Conservation (phyloP, 2,329 filamentous ascomycete species). For the Phialophora chinensis region DNA sequence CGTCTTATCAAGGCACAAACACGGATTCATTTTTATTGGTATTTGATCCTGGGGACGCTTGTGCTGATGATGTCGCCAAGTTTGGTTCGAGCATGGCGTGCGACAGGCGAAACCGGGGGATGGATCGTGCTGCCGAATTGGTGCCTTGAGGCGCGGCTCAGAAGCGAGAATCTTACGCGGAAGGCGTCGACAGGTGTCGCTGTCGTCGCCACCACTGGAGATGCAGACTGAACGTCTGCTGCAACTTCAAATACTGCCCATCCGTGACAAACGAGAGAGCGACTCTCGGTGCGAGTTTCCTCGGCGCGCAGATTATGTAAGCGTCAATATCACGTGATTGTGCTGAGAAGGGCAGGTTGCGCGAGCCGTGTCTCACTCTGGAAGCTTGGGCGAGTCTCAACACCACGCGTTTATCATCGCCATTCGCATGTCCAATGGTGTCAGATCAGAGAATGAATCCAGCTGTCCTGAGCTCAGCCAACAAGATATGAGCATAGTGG, state of each 20-base stretch:
- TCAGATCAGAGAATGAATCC: background rate
- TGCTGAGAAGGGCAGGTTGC: background rate
- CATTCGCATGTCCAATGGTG: constrained; percentile 4
- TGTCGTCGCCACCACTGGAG: background rate
- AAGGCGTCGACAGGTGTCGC: background rate
- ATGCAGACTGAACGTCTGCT: background rate
- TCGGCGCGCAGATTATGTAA: background rate
- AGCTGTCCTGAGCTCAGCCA: background rate
- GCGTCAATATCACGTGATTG: constrained; percentile 7
- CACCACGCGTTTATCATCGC: background rate
- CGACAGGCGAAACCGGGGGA: background rate
- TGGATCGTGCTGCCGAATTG: background rate
- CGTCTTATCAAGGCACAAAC: background rate
- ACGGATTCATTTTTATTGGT: constrained; percentile 6
- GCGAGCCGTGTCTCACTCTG: background rate
- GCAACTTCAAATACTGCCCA: background rate
- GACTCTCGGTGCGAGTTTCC: background rate
- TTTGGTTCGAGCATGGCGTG: background rate
- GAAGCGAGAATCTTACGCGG: background rate
- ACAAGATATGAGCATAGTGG: background rate
- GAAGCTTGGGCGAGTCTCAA: background rate
- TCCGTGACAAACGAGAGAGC: background rate
- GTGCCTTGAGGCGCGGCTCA: background rate
- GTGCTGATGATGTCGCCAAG: background rate
- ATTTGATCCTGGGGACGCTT: background rate